These are phyloP conservation scores for Paecilomyces sp. DNA, from an alignment of 2,329 filamentous ascomycete species.

Conservation along the genomic window DNA sequence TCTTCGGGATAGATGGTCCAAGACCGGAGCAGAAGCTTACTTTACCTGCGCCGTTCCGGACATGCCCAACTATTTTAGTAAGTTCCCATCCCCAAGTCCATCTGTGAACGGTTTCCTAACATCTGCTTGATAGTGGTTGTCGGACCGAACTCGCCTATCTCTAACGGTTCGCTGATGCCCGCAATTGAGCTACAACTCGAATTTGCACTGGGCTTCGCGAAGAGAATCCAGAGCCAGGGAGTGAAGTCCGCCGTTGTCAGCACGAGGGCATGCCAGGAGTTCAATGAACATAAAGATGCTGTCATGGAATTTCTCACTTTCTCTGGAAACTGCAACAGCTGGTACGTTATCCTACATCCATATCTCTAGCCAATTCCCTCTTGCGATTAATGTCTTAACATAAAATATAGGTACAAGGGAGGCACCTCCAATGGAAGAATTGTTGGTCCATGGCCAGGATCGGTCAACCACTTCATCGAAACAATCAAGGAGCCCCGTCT, in stretches of 20 bases:
- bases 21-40: constrained; percentile 8
- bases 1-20: constrained; percentile 6
- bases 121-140: constrained; percentile 2
- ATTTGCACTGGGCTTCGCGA: constrained; percentile 9
- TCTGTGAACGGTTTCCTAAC: no score
- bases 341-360: constrained; percentile 1
- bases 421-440: constrained; percentile 13
- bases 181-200: constrained; percentile 6
- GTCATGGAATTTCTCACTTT: constrained; percentile 9
- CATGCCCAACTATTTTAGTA: constrained; percentile 12
- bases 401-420: constrained; percentile 9
- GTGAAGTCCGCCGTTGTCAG: constrained; percentile 4
- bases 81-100: neutral
- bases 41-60: constrained; percentile 7
- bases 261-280: constrained; percentile 6
- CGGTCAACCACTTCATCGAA: constrained; percentile 12
- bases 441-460: constrained; percentile 17
- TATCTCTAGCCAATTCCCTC: neutral
- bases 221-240: constrained; percentile 11
- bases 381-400: neutral
- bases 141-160: constrained; percentile 9
- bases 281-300: constrained; percentile 7
- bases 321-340: constrained; percentile 10
- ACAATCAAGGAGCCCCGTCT: constrained; percentile 7
- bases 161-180: constrained; percentile 9